Conservation (phyloP, 257 asterid genomes). For the Henckelia pumila region DNA sequence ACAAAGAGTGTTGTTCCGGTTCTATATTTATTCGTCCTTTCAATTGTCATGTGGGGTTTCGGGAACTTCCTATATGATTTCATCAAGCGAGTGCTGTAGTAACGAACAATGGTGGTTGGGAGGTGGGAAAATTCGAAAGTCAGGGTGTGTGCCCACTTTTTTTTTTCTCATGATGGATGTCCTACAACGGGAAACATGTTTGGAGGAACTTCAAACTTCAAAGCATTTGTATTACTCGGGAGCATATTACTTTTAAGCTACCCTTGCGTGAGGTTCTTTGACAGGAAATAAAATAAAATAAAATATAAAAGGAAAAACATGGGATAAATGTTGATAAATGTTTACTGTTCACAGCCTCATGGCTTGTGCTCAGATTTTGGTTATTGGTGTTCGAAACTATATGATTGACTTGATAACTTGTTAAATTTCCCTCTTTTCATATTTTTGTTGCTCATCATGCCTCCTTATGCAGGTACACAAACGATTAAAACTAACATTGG, state of each 20-base stretch:
- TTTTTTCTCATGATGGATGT: constrained; percentile 20
- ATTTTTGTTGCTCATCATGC: constrained; percentile 17
- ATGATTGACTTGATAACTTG: background rate
- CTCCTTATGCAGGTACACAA: constrained; percentile 62
- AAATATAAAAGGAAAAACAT: background rate
- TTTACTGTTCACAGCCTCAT: background rate
- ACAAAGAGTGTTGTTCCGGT: no score
- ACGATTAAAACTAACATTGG: constrained; percentile 80
- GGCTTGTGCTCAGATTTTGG: background rate
- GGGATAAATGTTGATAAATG: background rate
- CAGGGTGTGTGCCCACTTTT: constrained; percentile 5
- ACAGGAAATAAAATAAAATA: background rate
- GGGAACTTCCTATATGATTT: background rate
- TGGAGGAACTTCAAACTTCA: constrained; percentile 13
- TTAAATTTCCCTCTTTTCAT: constrained; percentile 16
- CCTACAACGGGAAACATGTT: constrained; percentile 3
- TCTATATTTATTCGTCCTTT: no score
- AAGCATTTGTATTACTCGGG: background rate
- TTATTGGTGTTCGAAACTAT: background rate
- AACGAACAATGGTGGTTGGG: constrained; percentile 1
- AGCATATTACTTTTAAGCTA: constrained; percentile 1
- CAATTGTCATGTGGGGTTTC: no score
- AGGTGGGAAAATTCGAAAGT: constrained; percentile 2
- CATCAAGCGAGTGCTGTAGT: background rate
- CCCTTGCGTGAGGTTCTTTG: constrained; percentile 13